A percentile compares a stretch with the other conserved stretches of the same genome.
Conservation (phyloP, 2,329 filamentous ascomycete species). For the Ramularia collo-cygni region DNA sequence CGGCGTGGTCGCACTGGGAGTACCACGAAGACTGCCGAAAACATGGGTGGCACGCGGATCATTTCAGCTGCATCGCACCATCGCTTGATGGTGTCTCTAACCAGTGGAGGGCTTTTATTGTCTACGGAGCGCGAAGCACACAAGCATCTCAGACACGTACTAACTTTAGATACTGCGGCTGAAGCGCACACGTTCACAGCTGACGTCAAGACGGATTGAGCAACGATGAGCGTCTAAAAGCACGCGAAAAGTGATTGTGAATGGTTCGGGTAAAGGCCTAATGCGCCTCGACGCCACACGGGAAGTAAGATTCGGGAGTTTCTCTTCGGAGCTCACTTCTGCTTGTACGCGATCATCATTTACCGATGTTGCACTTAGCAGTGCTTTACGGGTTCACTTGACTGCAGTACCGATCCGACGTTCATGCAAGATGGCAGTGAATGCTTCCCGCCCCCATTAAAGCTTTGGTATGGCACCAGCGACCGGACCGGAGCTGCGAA, state of each 20-base stretch:
- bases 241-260: too few relatives aligned
- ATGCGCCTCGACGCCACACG: not conserved
- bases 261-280: not conserved
- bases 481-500: too few relatives aligned
- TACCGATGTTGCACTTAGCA: not conserved
- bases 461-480: too few relatives aligned
- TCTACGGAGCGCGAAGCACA: not conserved
- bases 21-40: not conserved
- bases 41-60: not conserved
- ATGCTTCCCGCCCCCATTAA: too few relatives aligned
- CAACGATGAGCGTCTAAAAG: not conserved
- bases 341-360: not conserved
- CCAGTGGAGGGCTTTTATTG: not conserved
- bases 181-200: not conserved
- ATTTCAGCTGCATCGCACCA: not conserved
- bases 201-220: slow-evolving; percentile 1
- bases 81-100: not conserved
- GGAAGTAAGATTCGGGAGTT: not conserved
- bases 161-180: not conserved
- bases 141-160: not conserved
- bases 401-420: too few relatives aligned
- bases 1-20: not conserved
- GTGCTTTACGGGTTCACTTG: not conserved
- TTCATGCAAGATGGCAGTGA: too few relatives aligned
- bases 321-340: not conserved